Evolutionary conservation across 2,329 filamentous ascomycete species (phyloP), one percentile per base, ranked within the genome.

Genomic region (Alternaria sp.): DNA sequence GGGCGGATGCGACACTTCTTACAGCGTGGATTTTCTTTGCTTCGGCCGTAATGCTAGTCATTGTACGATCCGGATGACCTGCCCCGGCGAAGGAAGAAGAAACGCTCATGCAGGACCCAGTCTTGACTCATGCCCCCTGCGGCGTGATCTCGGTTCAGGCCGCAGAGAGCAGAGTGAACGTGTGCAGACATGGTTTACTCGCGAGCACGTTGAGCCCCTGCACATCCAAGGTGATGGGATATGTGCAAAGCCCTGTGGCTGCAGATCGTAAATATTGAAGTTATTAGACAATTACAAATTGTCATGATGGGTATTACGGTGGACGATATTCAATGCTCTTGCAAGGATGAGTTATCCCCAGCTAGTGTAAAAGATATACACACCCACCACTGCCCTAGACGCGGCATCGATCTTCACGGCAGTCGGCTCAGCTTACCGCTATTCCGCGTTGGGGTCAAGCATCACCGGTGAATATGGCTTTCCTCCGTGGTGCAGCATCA

Each of bases 381-480:
- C 32, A 24, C 57, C 44, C 54, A 32, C 63, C 59, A 51, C 44
- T 61, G 66, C 65, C 65, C 65, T 59, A 66, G 63, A 56, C 56
- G 55, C 59, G 64, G 68, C 55, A 60, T 53, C 55, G 59, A 62
- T 64, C 64, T 63, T 57, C 54, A 55, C 55, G 56, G 63, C 61
- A 42, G 65, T 71, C 69, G 73, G 73, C 67, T 66, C 61, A 62
- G 59, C 59, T 65, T 64, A 65, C 71, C 70, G 73, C 72, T 57
- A 65, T 74, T 69, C 74, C 73, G 74, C 56, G 62, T 64, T 70
- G 67, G 72, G 44, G 68, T 66, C 64, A 30, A 51, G 46, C 67
- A 48, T 48, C 43, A 57, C 54, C 55, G 52, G 59, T 51, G 36
- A 59, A 39, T 36, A 36, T 30, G 26, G 44, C 48, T 44, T 51